A percentile compares a stretch with the other conserved stretches of the same genome.
phyloP scores from a whole-genome alignment of 257 asterid genomes.

The Solanum virginianum region DNA sequence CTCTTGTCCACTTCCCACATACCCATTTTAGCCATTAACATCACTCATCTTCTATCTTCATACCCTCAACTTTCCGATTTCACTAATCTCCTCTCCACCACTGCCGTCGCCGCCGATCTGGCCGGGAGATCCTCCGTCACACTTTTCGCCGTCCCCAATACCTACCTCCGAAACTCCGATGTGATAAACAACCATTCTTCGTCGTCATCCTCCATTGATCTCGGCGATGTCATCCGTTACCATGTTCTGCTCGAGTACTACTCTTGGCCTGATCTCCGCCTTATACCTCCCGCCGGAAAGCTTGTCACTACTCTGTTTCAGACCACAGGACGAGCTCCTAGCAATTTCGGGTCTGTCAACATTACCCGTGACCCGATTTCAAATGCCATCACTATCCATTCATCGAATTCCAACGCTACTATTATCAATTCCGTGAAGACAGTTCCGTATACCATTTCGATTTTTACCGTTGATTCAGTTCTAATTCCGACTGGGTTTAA shows the following conservation, averaged over 20 bases:
- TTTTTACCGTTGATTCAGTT: slow-evolving; percentile 33
- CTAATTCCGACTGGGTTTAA: slow-evolving; percentile 35
- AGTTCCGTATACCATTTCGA: slow-evolving; percentile 31
- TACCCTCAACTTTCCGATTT: slow-evolving; percentile 42
- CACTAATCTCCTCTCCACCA: slow-evolving; percentile 42
- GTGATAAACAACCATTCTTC: neutral
- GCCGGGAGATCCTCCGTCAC: slow-evolving; percentile 36
- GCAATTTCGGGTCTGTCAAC: slow-evolving; percentile 47
- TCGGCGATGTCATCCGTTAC: slow-evolving; percentile 72
- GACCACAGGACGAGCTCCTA: slow-evolving; percentile 58
- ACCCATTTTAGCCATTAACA: slow-evolving; percentile 24
- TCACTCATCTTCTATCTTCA: slow-evolving; percentile 35
- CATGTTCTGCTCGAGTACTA: slow-evolving; percentile 64
- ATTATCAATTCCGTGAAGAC: slow-evolving; percentile 27
- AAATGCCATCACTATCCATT: slow-evolving; percentile 20
- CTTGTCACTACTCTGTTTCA: slow-evolving; percentile 63
- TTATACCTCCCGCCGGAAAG: slow-evolving; percentile 36
- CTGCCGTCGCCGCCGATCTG: slow-evolving; percentile 51
- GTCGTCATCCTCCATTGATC: slow-evolving; percentile 29
- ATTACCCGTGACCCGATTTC: slow-evolving; percentile 30
- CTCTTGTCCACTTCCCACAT: slow-evolving; percentile 9
- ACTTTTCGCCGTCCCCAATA: slow-evolving; percentile 44
- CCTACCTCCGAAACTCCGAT: slow-evolving; percentile 26
- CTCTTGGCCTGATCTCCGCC: slow-evolving; percentile 51
- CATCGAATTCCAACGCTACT: slow-evolving; percentile 44